Base-by-base conservation (phyloP, 495 filamentous ascomycete genomes). In the Aspergillus incahuasiensis region DNA sequence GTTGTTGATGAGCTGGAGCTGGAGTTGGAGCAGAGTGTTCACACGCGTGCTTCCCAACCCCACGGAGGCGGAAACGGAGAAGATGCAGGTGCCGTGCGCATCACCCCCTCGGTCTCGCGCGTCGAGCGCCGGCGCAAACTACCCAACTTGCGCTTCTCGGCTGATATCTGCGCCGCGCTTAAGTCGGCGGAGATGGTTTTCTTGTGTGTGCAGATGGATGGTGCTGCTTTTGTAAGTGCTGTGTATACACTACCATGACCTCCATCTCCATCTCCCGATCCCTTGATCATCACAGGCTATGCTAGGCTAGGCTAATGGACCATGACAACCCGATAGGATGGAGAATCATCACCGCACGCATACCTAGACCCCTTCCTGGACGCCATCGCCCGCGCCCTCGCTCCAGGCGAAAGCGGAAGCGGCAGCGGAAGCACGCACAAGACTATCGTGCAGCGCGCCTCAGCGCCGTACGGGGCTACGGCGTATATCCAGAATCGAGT, bases 371-470 rank as follows among this genome's bases (percentile, higher is more conserved):
- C 75, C 28, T 86, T 83, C 0, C 79, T 81, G 1, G 70, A 79
- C 30, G 77, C 77, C 18, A 85, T 92, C 42, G 88, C 89, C 0
- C 58, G 72, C 77, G 55, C 71, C 80, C 54, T 87, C 8, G n/a
- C n/a, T n/a, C n/a, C n/a, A n/a, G n/a, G n/a, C n/a, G n/a, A n/a
- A n/a, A n/a, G n/a, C n/a, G n/a, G n/a, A n/a, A n/a, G n/a, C n/a
- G n/a, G n/a, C n/a, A n/a, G n/a, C n/a, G n/a, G n/a, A 28, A 79
- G 72, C 22, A 68, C 74, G 12, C 84, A 86, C 28, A 83, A 86
- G 58, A 90, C 91, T 55, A 74, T 92, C 19, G 88, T 91, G 0
- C 88, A 91, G 67, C 91, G 90, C 67, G 82, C 77, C 21, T 90
- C 89, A 0, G 87, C 91, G 15, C 88, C 89, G 9, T 89, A 85